A percentile compares a stretch with the other conserved stretches of the same genome.
Evolutionary conservation across 2,329 filamentous ascomycete genomes (phyloP).

Genomic region (Bipolaris victoriae): DNA sequence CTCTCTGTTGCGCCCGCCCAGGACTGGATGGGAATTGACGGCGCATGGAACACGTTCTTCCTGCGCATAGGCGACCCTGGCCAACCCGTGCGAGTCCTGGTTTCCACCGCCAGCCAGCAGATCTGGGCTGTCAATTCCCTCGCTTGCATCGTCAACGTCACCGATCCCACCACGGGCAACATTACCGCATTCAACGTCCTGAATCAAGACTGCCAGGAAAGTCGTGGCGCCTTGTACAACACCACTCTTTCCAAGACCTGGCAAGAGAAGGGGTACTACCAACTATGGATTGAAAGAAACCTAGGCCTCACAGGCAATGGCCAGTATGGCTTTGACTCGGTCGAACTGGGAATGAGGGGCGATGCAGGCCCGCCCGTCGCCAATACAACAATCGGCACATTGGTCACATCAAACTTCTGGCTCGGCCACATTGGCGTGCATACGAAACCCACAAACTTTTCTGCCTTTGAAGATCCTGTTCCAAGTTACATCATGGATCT

Average conservation of each 20-base stretch:
- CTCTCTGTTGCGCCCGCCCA: conserved; percentile 46
- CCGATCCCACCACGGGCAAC: conserved; percentile 56
- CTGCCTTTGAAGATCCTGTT: conserved; percentile 59
- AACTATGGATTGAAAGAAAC: conserved; percentile 63
- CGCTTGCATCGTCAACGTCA: conserved; percentile 32
- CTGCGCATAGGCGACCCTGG: conserved; percentile 63
- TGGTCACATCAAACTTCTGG: conserved; percentile 52
- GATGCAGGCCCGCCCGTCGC: conserved; percentile 50
- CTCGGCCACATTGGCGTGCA: conserved; percentile 58
- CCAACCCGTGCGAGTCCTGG: conserved; percentile 62
- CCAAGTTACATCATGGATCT: conserved; percentile 61
- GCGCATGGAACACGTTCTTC: conserved; percentile 70
- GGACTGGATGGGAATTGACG: conserved; percentile 48
- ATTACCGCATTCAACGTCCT: conserved; percentile 28
- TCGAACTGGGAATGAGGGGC: conserved; percentile 50
- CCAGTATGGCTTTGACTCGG: conserved; percentile 64
- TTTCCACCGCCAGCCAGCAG: conserved; percentile 73
- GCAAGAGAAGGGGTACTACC: conserved; percentile 64
- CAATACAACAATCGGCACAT: conserved; percentile 52
- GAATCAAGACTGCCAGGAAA: conserved; percentile 55
- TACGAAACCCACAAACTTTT: conserved; percentile 58
- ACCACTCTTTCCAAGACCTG: conserved; percentile 62
- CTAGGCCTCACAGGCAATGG: conserved; percentile 67
- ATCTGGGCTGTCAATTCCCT: conserved; percentile 66
- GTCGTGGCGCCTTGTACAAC: conserved; percentile 66